These are phyloP conservation scores for Eucalyptus tenuipes DNA, from an alignment of 345 rosid genomes.

Conservation along the genomic window DNA sequence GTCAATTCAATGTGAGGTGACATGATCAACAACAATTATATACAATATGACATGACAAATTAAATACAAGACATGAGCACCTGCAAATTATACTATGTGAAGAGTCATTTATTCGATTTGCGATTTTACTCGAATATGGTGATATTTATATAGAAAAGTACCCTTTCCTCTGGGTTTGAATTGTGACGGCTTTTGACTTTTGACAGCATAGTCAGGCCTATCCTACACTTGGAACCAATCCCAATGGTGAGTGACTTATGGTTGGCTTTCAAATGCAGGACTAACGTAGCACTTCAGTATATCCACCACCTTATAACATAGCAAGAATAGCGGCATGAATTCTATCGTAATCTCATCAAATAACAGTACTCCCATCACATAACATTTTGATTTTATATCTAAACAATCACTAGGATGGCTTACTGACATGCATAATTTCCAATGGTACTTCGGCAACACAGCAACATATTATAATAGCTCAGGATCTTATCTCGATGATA, in stretches of 20 bases:
- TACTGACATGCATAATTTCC: not conserved
- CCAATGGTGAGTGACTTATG: not conserved
- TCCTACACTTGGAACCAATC: not conserved
- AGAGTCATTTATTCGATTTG: not conserved
- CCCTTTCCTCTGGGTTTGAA: not conserved
- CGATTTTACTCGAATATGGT: not conserved
- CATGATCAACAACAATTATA: not conserved
- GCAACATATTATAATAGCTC: not conserved
- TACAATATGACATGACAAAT: not conserved
- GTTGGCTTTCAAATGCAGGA: not conserved
- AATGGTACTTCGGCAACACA: not conserved
- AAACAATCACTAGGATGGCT: not conserved
- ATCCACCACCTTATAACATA: not conserved
- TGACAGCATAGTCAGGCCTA: not conserved
- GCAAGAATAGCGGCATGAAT: not conserved
- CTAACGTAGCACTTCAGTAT: not conserved
- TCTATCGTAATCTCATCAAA: not conserved
- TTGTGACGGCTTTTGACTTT: not conserved
- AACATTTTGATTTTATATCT: not conserved
- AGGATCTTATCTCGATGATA: not conserved
- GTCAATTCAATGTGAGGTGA: not conserved
- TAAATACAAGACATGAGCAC: not conserved
- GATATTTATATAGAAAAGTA: not conserved
- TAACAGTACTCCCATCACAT: not conserved
- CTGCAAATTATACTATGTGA: not conserved